Conservation (phyloP, 2,329 filamentous ascomycete genomes). For the Sphaerulina vaccinii region DNA sequence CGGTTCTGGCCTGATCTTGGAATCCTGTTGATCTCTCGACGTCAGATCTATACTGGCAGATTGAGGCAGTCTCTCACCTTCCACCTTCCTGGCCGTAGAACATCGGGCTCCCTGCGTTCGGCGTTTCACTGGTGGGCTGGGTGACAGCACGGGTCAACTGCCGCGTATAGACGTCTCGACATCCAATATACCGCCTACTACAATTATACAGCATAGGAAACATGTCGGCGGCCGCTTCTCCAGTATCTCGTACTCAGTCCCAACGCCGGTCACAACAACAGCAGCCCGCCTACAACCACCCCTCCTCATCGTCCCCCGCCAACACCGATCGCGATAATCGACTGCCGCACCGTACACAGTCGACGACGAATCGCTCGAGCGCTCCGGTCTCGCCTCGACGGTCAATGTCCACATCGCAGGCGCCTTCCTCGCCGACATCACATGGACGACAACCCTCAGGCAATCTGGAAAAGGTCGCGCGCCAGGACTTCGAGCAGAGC, state of each 20-base stretch:
- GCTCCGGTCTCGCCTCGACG: constrained; percentile 37
- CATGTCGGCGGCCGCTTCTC: constrained; percentile 47
- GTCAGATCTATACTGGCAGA: too few relatives aligned
- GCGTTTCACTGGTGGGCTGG: too few relatives aligned
- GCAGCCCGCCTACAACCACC: constrained; percentile 25
- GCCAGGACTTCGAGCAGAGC: constrained; percentile 71
- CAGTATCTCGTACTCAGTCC: constrained; percentile 49
- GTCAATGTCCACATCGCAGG: constrained; percentile 39
- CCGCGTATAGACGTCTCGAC: constrained; percentile 18
- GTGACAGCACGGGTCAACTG: too few relatives aligned
- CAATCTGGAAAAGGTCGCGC: constrained; percentile 55
- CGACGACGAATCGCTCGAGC: constrained; percentile 33
- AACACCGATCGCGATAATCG: constrained; percentile 43
- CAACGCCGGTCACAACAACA: constrained; percentile 45
- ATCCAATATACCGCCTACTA: background rate
- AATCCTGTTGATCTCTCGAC: too few relatives aligned
- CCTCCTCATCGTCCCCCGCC: constrained; percentile 1
- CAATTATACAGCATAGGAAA: background rate
- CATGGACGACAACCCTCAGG: constrained; percentile 44
- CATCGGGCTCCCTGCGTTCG: too few relatives aligned
- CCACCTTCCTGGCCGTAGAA: too few relatives aligned
- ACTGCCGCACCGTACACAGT: constrained; percentile 42
- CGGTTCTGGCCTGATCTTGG: too few relatives aligned
- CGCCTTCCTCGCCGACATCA: constrained; percentile 21
- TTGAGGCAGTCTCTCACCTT: too few relatives aligned